Conservation (phyloP, 805 yeast genomes). For the Candida boidinii region DNA sequence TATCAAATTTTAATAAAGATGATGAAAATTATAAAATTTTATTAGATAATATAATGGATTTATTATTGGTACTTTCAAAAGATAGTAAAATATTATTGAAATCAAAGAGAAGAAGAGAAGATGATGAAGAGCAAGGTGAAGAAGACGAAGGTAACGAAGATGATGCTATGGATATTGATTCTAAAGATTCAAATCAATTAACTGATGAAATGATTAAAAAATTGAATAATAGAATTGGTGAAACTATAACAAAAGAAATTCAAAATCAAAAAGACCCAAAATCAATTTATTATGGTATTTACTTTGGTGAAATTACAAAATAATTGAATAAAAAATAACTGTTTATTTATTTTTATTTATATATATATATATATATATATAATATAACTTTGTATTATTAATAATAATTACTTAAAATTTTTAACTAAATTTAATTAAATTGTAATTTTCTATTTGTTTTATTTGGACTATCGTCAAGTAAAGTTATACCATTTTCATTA, state of each 20-base stretch:
- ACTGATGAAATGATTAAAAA: constrained; percentile 27
- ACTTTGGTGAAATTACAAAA: constrained; percentile 51
- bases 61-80: constrained; percentile 39
- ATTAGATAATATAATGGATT: constrained; percentile 45
- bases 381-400: background rate
- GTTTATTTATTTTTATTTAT: background rate
- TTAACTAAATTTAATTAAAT: constrained; percentile 7
- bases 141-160: background rate
- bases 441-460: constrained; percentile 13
- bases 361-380: background rate
- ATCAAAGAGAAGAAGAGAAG: constrained; percentile 7
- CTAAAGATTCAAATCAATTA: constrained; percentile 24
- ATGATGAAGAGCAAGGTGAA: constrained; percentile 11
- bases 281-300: constrained; percentile 53
- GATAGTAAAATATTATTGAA: constrained; percentile 19
- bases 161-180: constrained; percentile 23
- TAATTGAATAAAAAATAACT: background rate
- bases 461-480: background rate
- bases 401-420: background rate
- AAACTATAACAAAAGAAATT: constrained; percentile 41
- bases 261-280: constrained; percentile 38
- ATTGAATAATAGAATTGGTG: constrained; percentile 54
- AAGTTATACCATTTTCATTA: constrained; percentile 10
- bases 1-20: constrained; percentile 23
- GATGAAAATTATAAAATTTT: constrained; percentile 14